Evolutionary conservation across 2,329 filamentous ascomycete genomes (phyloP).

Genomic region (Aspergillus hiratsukae): DNA sequence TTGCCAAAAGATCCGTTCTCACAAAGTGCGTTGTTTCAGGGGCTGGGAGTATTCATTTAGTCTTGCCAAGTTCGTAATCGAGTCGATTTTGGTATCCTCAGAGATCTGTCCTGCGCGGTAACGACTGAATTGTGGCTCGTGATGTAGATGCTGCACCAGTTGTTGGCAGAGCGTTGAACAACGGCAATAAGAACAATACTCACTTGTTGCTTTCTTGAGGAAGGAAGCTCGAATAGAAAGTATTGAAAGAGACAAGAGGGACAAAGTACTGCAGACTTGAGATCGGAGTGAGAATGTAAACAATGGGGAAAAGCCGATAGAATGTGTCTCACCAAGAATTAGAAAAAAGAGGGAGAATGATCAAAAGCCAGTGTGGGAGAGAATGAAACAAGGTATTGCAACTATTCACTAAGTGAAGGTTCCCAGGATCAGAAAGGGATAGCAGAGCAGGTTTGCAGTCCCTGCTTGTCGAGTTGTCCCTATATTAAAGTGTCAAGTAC

Average conservation of each 20-base stretch:
- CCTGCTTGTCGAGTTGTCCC: background rate
- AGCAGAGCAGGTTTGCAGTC: background rate
- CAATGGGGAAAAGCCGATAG: background rate
- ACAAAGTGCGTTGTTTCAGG: background rate
- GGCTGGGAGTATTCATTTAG: background rate
- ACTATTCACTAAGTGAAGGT: background rate
- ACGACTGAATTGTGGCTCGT: background rate
- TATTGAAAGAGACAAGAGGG: conserved; percentile 2
- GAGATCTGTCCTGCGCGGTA: background rate
- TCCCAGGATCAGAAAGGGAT: background rate
- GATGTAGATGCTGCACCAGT: background rate
- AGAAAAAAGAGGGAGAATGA: background rate
- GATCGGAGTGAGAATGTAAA: background rate
- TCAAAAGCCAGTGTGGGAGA: background rate
- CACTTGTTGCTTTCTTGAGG: background rate
- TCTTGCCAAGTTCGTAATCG: background rate
- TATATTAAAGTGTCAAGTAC: background rate
- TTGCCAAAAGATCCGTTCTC: background rate
- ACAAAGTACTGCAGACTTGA: background rate
- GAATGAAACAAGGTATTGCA: background rate
- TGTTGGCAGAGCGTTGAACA: background rate
- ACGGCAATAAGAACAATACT: background rate
- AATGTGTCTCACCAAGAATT: background rate
- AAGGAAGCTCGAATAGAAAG: conserved; percentile 1
- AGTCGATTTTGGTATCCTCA: background rate